Base-by-base conservation (phyloP, 495 filamentous ascomycete genomes). In the Trypethelium eluteriae region DNA sequence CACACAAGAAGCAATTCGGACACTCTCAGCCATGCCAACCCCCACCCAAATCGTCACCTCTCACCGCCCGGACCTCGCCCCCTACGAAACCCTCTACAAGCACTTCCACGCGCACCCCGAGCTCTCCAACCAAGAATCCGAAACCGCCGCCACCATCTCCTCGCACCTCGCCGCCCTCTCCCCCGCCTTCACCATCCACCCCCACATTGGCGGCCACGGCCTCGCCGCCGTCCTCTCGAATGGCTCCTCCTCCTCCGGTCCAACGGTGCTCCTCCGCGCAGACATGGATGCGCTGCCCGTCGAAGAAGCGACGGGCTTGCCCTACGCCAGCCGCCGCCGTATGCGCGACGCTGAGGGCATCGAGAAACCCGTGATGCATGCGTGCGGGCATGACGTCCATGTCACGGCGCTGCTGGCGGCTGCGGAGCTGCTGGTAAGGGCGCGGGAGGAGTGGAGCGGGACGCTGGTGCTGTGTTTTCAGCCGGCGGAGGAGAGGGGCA, bases 331-430 rank as follows among this genome's bases (percentile, higher is more conserved):
- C 71, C 79, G 68, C 18, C 76, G 69, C 18, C 67, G 68, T 6
- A 77, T 76, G 66, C 69, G 73, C 5, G 79, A 79, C 62, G 67
- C 67, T 4, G 74, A 82, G 32, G 85, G 85, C 2, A 64, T 70
- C 0, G 73, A 76, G 56, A 77, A 78, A 53, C 82, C 83, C 0
- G 84, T 86, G 1, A 87, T 87, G 86, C 86, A 88, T 72, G 85
- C 87, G 39, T 88, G 85, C 73, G 86, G 86, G 0, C 86, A 89
- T 66, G 87, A 89, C 68, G 81, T 84, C 68, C 85, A 89, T 70
- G 78, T 86, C 11, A 74, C 81, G 0, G 71, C 70, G 16, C 74
- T 88, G 14, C 74, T 88, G 50, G 84, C 79, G 2, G 78, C 80
- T 2, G 80, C 84, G 0, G 71, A 75, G 41, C 73, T 82, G 0